Evolutionary conservation across 1,284 basidiomycete species (phyloP).

Genomic region (Ganoderma lingzhi): DNA sequence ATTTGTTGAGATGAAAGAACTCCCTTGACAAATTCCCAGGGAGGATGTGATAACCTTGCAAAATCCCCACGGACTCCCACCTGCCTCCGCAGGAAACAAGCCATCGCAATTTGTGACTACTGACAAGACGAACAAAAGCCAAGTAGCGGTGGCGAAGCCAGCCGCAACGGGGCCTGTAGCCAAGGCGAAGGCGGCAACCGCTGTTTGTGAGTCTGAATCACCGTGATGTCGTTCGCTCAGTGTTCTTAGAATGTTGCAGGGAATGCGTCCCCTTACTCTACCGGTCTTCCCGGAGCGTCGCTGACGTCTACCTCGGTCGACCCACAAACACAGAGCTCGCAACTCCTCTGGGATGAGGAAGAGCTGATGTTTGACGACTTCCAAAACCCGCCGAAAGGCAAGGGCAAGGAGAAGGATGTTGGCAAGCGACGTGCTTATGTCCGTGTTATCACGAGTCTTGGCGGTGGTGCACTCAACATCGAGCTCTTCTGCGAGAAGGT

Average conservation of each 20-base stretch:
- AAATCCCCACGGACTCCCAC: conserved; percentile 80
- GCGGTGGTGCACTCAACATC: conserved; percentile 86
- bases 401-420: conserved; percentile 92
- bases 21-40: conserved; percentile 41
- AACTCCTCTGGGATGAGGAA: conserved; percentile 93
- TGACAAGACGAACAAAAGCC: conserved; percentile 39
- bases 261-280: conserved; percentile 93
- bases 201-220: conserved; percentile 58
- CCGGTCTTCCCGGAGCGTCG: conserved; percentile 90
- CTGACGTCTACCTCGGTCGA: conserved; percentile 93
- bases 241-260: conserved; percentile 52
- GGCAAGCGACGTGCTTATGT: conserved; percentile 91
- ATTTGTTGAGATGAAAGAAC: not conserved
- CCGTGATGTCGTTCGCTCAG: not conserved
- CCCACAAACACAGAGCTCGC: conserved; percentile 79
- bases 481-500: conserved; percentile 94
- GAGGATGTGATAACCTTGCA: conserved; percentile 93
- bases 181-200: conserved; percentile 63
- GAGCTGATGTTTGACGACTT: conserved; percentile 95
- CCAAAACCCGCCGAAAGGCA: conserved; percentile 76
- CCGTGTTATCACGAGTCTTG: conserved; percentile 90
- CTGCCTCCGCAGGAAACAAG: conserved; percentile 55
- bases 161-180: conserved; percentile 44
- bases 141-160: conserved; percentile 46
- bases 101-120: conserved; percentile 41